Base-by-base conservation (phyloP, 2,329 filamentous ascomycete species). In the Trichophyton schoenleinii region DNA sequence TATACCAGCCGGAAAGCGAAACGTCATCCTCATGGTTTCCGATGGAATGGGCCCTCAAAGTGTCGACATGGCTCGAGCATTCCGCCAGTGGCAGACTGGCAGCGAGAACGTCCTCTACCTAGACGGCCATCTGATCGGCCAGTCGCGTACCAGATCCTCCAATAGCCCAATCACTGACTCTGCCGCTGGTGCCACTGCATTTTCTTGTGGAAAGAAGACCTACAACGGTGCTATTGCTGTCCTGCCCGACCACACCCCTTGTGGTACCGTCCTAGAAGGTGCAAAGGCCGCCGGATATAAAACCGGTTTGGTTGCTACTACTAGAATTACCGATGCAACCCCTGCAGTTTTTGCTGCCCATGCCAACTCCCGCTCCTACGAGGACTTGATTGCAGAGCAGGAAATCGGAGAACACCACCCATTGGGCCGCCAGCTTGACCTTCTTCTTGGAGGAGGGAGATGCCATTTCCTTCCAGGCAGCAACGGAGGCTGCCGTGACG, bases 1-100 rank as follows among this genome's bases (percentile, higher is more conserved):
- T 25, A 78, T 76, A 65, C 78, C 79, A 61, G 74, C 69, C 28
- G 83, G 85, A 60, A 99, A 97, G 80, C 83, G 89, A 60, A 99
- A 97, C 74, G 80, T 99, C 60, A 87, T 99, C 68, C 97, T 99
- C 79, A 99, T 99, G 94, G 92, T 99, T 44, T 96, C 90, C 0
- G 94, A 99, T 73, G 94, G 94, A 70, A 99, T 99, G 94, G 94
- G 94, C 0, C 94, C 94, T 5, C 89, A 94, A 8, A 92, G 89
- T 68, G 80, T 99, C 60, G 88, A 87, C 28, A 75, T 99, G 71
- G 96, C 94, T 5, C 83, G 94, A 62, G 88, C 85, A 71, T 99
- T 87, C 77, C 84, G 88, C 66, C 94, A 99, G 74, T 83, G 87
- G 67, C 80, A 81, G 4, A 80, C 95, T n/a, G 86, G 89, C 0